Evolutionary conservation across 1,284 basidiomycete genomes (phyloP).

Genomic region (Puccinia brachypodii): DNA sequence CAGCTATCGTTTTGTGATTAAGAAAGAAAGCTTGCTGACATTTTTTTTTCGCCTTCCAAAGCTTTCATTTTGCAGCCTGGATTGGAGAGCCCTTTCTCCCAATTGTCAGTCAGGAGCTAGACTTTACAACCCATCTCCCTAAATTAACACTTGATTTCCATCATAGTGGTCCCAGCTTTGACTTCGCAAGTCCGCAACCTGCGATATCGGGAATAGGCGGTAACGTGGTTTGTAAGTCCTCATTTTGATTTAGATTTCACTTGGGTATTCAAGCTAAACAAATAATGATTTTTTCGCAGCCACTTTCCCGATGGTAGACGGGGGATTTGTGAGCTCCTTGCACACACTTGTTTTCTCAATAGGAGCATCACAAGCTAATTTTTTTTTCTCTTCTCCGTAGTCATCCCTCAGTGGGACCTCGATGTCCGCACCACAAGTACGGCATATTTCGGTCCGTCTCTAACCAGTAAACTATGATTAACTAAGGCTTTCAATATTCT

Average conservation of each 20-base stretch:
- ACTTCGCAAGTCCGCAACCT: conserved; percentile 38
- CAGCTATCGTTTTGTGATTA: neutral
- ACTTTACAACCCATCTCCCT: neutral
- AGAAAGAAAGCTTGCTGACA: neutral
- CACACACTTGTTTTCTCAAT: neutral
- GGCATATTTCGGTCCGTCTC: neutral
- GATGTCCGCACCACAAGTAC: conserved; percentile 43
- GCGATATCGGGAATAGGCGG: conserved; percentile 37
- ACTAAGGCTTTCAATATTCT: neutral
- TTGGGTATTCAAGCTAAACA: neutral
- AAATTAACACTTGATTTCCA: neutral
- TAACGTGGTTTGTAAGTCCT: conserved; percentile 39
- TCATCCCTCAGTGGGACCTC: conserved; percentile 33
- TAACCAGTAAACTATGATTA: neutral
- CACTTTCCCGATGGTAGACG: conserved; percentile 30
- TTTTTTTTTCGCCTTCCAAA: neutral
- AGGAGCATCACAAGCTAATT: neutral
- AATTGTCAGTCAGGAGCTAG: conserved; percentile 9
- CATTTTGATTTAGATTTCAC: neutral
- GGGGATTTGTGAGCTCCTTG: conserved; percentile 25
- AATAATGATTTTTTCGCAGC: neutral
- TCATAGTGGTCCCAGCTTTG: conserved; percentile 46
- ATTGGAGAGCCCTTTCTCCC: conserved; percentile 41
- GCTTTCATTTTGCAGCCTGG: conserved; percentile 34
- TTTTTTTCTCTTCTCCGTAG: neutral